These are phyloP conservation scores for Murraya koenigii DNA, from an alignment of 345 rosid species.

Conservation along the genomic window DNA sequence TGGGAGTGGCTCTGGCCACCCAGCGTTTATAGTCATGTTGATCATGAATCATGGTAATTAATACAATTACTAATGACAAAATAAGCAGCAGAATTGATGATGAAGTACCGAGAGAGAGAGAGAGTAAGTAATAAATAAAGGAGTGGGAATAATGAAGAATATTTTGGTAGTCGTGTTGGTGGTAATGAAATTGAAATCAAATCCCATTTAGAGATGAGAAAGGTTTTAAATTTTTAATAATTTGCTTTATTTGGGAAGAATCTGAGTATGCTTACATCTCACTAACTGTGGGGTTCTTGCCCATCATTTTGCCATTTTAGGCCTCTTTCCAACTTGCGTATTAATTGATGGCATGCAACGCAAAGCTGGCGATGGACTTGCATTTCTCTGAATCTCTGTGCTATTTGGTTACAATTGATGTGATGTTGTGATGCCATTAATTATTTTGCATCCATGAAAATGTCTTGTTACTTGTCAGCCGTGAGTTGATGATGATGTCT, in stretches of 20 bases:
- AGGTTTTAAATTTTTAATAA: not conserved
- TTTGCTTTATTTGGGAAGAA: slow-evolving; percentile 12
- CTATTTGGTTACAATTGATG: no score
- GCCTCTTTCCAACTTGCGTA: not conserved
- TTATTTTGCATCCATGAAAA: slow-evolving; percentile 1
- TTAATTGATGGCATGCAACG: not conserved
- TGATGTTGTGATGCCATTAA: not conserved
- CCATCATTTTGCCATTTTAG: slow-evolving; percentile 15
- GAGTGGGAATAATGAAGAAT: slow-evolving; percentile 19
- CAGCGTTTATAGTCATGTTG: no score
- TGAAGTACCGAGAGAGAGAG: not conserved
- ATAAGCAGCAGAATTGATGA: not conserved
- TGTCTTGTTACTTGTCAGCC: not conserved
- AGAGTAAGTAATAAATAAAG: not conserved
- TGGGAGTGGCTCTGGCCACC: no score
- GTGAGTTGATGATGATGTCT: not conserved
- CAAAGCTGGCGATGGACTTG: no score
- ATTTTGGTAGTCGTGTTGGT: slow-evolving; percentile 21
- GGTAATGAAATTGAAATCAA: slow-evolving; percentile 11
- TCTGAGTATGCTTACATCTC: slow-evolving; percentile 1
- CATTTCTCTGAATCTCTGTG: no score
- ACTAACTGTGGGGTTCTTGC: slow-evolving; percentile 28
- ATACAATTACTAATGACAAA: not conserved
- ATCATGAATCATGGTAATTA: not conserved
- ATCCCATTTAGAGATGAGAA: slow-evolving; percentile 27